phyloP scores from a whole-genome alignment of 169 alveolate species.

The Plasmodium sp. region DNA sequence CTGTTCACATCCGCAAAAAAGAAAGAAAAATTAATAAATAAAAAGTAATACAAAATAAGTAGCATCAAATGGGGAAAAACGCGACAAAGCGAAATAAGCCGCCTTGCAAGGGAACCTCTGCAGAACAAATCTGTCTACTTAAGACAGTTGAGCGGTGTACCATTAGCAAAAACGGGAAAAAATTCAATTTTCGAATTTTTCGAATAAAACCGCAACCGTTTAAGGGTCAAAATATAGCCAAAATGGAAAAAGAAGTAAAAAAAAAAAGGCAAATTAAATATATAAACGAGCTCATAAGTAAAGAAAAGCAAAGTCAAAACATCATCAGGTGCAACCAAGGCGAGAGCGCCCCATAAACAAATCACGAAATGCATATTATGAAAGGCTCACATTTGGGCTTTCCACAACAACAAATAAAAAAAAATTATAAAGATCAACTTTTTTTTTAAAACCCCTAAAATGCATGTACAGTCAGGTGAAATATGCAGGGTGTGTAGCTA shows the following conservation, averaged over 20 bases:
- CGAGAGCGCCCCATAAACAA: not conserved
- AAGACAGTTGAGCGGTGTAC: not conserved
- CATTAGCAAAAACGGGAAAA: not conserved
- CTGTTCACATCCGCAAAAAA: not conserved
- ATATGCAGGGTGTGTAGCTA: not conserved
- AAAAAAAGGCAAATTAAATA: not conserved
- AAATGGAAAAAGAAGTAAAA: not conserved
- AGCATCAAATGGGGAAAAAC: not conserved
- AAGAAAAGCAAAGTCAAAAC: not conserved
- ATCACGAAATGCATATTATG: not conserved
- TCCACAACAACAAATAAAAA: not conserved
- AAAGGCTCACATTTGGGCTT: not conserved
- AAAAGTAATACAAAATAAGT: not conserved
- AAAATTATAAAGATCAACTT: not conserved
- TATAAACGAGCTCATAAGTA: not conserved
- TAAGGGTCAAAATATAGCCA: not conserved
- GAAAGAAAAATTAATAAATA: not conserved
- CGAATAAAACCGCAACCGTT: not conserved
- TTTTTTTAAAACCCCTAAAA: not conserved
- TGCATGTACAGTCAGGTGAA: constrained; percentile 41
- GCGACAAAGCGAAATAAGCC: not conserved
- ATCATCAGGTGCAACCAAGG: not conserved
- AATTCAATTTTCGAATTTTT: not conserved
- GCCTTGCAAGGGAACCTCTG: not conserved
- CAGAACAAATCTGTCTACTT: not conserved